Conservation (phyloP, 306 rosid species). For the Pyrus communis region DNA sequence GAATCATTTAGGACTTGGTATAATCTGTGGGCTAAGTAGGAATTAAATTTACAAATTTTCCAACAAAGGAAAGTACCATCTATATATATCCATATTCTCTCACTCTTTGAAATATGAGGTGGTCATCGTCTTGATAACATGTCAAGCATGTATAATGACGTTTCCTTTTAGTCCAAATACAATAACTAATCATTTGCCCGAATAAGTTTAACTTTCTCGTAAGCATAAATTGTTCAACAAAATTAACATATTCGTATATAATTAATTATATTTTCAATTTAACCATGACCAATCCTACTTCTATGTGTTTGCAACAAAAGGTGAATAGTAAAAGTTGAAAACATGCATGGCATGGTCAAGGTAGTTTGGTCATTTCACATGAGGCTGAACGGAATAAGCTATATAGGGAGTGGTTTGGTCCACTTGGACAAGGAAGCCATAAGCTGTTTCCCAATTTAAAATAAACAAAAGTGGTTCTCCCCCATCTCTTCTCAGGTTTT, state of each 20-base stretch:
- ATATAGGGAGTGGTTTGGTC: background rate
- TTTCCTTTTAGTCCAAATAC: background rate
- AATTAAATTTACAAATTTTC: background rate
- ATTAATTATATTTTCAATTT: background rate
- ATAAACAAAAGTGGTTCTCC: background rate
- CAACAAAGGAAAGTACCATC: background rate
- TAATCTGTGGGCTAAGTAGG: background rate
- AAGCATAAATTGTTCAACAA: background rate
- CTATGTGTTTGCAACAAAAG: background rate
- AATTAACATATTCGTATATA: background rate
- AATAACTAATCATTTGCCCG: background rate
- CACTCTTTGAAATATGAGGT: background rate
- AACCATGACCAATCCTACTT: background rate
- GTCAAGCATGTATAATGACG: background rate
- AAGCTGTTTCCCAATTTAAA: background rate
- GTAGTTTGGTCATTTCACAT: background rate
- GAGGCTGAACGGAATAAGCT: background rate
- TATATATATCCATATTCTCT: background rate
- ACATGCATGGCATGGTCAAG: background rate
- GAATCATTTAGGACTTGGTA: background rate
- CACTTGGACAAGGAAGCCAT: background rate
- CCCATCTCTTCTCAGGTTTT: slow-evolving; percentile 24
- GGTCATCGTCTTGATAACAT: background rate
- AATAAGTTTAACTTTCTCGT: background rate
- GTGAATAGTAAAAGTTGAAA: background rate